phyloP scores from a whole-genome alignment of 164 flowering plant species.

The Nelumbo lutea region DNA sequence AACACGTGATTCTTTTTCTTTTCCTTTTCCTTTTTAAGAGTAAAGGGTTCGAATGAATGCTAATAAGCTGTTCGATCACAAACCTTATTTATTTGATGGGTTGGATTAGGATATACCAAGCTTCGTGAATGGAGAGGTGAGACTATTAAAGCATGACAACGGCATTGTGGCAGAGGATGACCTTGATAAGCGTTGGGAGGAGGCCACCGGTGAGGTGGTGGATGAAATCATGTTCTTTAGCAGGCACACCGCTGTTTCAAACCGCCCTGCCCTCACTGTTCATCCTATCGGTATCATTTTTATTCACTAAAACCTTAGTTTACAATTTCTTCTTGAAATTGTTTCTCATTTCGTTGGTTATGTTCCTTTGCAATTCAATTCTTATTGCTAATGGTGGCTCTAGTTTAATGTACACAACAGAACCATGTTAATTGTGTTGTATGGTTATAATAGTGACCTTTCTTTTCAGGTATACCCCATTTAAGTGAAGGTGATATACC shows the following conservation, averaged over 20 bases:
- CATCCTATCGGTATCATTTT: conserved; percentile 74
- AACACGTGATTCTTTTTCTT: too few species aligned
- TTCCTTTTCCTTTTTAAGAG: too few species aligned
- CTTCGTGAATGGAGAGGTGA: conserved; percentile 46
- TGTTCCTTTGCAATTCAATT: background rate
- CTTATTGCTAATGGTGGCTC: background rate
- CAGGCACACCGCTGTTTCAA: conserved; percentile 76
- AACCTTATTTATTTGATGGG: background rate
- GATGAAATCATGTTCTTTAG: conserved; percentile 77
- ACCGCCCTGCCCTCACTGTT: conserved; percentile 82
- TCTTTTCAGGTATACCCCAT: conserved; percentile 58
- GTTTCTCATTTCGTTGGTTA: background rate
- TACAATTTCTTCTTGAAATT: background rate
- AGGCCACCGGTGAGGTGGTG: conserved; percentile 64
- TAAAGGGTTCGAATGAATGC: too few species aligned
- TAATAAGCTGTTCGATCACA: too few species aligned
- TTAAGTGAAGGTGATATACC: conserved; percentile 52
- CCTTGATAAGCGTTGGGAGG: conserved; percentile 78
- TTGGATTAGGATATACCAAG: conserved; percentile 44
- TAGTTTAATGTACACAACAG: background rate
- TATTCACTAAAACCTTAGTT: background rate
- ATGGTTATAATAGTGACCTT: background rate
- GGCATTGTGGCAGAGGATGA: conserved; percentile 72
- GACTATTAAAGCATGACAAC: conserved; percentile 58
- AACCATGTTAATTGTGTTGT: too few species aligned